A percentile compares a stretch with the other conserved stretches of the same genome.
phyloP scores from a whole-genome alignment of 2,329 filamentous ascomycete genomes.

The Colletotrichum siamense region DNA sequence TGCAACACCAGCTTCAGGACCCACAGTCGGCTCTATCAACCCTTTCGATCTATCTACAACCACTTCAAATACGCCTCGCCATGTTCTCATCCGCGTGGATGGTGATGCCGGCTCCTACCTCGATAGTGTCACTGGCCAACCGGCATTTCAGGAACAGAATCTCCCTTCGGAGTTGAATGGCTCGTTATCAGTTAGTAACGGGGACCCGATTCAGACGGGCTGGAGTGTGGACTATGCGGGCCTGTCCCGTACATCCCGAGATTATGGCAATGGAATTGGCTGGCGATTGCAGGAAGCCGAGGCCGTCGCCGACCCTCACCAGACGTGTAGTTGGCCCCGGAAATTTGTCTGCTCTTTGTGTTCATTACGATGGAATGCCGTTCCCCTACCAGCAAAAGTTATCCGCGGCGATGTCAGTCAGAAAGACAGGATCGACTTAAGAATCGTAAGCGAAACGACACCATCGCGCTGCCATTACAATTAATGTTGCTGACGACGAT shows the following conservation, averaged over 20 bases:
- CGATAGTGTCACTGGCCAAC: background rate
- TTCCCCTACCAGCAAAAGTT: conserved; percentile 14
- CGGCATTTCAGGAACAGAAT: background rate
- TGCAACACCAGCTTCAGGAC: background rate
- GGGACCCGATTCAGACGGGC: conserved; percentile 10
- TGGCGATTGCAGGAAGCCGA: conserved; percentile 20
- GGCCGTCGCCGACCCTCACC: conserved; percentile 6
- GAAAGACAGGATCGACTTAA: conserved; percentile 12
- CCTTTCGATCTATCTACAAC: conserved; percentile 12
- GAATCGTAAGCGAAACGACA: conserved; percentile 7
- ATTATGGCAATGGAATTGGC: conserved; percentile 14
- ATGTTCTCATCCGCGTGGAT: conserved; percentile 16
- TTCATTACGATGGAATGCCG: conserved; percentile 17
- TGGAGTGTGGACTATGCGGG: conserved; percentile 21
- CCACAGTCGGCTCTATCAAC: background rate
- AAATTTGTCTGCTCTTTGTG: conserved; percentile 17
- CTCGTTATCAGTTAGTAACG: conserved; percentile 4
- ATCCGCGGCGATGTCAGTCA: conserved; percentile 16
- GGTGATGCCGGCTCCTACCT: conserved; percentile 10
- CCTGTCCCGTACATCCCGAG: background rate
- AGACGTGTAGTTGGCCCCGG: conserved; percentile 2
- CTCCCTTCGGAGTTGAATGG: background rate
- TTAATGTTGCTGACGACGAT: background rate
- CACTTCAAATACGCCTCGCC: conserved; percentile 2
- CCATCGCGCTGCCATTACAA: background rate